These are phyloP conservation scores for Porodaedalea pini DNA, from an alignment of 1,284 basidiomycete genomes.

Conservation along the genomic window DNA sequence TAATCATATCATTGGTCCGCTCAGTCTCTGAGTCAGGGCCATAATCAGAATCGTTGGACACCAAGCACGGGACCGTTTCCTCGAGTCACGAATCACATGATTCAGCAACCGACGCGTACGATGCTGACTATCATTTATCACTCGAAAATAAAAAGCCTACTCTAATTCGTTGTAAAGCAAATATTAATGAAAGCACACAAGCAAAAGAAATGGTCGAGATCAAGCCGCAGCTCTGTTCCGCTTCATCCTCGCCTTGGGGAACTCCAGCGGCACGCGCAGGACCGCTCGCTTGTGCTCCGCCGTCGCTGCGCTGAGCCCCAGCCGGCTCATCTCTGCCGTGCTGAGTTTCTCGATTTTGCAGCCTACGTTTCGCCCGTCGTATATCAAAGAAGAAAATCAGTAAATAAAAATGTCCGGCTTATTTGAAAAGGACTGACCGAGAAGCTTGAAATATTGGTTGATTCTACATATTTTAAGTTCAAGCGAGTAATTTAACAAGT, in stretches of 20 bases:
- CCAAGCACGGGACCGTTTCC: no score
- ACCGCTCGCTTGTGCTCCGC: constrained; percentile 64
- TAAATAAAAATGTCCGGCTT: constrained; percentile 11
- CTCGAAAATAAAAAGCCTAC: no score
- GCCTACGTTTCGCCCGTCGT: constrained; percentile 37
- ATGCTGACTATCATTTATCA: no score
- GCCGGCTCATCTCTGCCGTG: constrained; percentile 59
- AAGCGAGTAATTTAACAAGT: not conserved
- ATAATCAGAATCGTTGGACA: no score
- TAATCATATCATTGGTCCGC: no score
- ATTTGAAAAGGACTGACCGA: constrained; percentile 24
- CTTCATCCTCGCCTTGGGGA: constrained; percentile 60
- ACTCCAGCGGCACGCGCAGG: constrained; percentile 71
- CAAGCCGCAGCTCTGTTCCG: constrained; percentile 25
- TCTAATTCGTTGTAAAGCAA: no score
- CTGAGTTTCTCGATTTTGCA: constrained; percentile 66
- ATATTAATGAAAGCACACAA: no score
- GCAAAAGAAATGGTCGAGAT: no score
- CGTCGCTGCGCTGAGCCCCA: constrained; percentile 60
- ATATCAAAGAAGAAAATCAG: not conserved
- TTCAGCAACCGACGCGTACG: no score
- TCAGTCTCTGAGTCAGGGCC: no score
- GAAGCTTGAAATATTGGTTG: constrained; percentile 43
- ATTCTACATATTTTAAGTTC: constrained; percentile 34
- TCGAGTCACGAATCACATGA: no score